Evolutionary conservation across 768 basidiomycete species (phyloP).

Genomic region (Termitomyces sp.): DNA sequence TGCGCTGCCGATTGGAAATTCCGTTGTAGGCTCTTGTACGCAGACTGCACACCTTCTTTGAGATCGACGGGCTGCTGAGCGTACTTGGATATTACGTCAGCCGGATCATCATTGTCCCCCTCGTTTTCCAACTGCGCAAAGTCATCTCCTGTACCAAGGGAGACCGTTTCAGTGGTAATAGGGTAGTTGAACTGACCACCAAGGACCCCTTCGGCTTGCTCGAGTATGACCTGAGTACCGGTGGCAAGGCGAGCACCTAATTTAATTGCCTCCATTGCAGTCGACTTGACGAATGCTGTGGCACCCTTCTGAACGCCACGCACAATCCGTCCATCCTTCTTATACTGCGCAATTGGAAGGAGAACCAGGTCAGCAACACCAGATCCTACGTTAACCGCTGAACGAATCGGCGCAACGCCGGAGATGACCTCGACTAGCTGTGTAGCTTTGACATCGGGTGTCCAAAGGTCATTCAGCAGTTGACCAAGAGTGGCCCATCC

Average conservation of each 20-base stretch:
- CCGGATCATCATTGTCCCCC: conserved; percentile 34
- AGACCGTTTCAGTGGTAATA: conserved; percentile 63
- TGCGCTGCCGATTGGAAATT: conserved; percentile 95
- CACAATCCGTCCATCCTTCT: conserved; percentile 90
- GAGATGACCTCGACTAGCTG: conserved; percentile 96
- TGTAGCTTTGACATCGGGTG: conserved; percentile 97
- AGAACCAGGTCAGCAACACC: conserved; percentile 95
- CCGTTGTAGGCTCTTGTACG: conserved; percentile 81
- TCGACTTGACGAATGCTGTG: conserved; percentile 87
- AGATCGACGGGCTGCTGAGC: conserved; percentile 86
- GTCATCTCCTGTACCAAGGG: conserved; percentile 35
- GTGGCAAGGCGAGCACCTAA: conserved; percentile 92
- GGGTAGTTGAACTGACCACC: conserved; percentile 70
- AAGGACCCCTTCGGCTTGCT: conserved; percentile 88
- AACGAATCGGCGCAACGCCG: conserved; percentile 93
- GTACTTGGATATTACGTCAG: conserved; percentile 80
- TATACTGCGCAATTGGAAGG: conserved; percentile 95
- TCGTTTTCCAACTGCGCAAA: conserved; percentile 20
- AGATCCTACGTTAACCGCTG: conserved; percentile 94
- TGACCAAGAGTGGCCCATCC: conserved; percentile 91
- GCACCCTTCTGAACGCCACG: conserved; percentile 94
- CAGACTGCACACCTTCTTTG: conserved; percentile 82
- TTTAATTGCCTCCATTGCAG: conserved; percentile 93
- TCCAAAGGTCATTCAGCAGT: conserved; percentile 96
- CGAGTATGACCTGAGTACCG: conserved; percentile 95